Evolutionary conservation across 164 flowering plant genomes (phyloP).

Genomic region (Pachysandra terminalis): DNA sequence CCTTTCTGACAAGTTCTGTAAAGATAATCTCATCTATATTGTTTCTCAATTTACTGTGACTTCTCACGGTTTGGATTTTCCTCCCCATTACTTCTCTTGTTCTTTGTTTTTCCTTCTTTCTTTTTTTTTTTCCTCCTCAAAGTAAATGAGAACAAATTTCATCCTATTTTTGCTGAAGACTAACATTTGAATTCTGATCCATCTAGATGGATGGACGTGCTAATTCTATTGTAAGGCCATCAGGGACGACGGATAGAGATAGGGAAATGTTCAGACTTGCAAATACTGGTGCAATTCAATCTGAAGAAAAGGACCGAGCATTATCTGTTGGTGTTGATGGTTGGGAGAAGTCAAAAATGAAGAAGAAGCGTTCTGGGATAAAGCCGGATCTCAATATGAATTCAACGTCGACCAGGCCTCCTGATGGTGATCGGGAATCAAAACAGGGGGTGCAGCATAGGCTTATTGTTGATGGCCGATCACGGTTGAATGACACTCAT

Average conservation of each 20-base stretch:
- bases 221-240: constrained; percentile 44
- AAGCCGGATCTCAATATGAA: constrained; percentile 55
- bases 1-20: neutral
- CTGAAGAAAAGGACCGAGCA: constrained; percentile 50
- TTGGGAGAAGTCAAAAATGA: constrained; percentile 90
- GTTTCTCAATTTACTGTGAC: neutral
- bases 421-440: constrained; percentile 49
- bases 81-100: neutral
- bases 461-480: constrained; percentile 41
- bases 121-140: neutral
- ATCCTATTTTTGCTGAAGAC: neutral
- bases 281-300: constrained; percentile 41
- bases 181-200: constrained; percentile 10
- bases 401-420: constrained; percentile 28
- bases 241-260: constrained; percentile 54
- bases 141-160: neutral
- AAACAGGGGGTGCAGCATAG: constrained; percentile 56
- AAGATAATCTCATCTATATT: neutral
- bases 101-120: neutral
- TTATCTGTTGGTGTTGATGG: constrained; percentile 53
- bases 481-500: constrained; percentile 49
- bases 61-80: neutral
- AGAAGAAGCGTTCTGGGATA: constrained; percentile 77
- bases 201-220: constrained; percentile 56
- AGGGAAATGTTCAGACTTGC: constrained; percentile 50